These are phyloP conservation scores for Xylaria sp. DNA, from an alignment of 2,329 filamentous ascomycete species.

Conservation along the genomic window DNA sequence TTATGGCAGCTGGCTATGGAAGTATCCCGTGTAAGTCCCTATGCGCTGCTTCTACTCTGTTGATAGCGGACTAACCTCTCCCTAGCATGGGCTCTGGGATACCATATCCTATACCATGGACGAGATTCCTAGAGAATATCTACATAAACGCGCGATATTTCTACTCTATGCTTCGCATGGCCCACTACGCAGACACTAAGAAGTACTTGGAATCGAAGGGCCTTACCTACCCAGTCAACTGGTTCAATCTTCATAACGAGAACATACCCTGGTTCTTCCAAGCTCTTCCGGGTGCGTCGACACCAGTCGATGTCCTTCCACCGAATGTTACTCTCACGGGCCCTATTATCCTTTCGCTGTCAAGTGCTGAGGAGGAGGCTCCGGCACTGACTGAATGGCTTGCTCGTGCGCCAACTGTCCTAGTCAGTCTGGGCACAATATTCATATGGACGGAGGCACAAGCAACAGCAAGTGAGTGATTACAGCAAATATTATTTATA, in stretches of 20 bases:
- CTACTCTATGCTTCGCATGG: constrained; percentile 22
- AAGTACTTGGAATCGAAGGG: constrained; percentile 26
- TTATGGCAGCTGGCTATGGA: constrained; percentile 27
- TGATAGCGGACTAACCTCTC: not conserved
- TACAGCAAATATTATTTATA: too few relatives aligned
- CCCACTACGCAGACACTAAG: constrained; percentile 1
- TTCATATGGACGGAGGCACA: constrained; percentile 21
- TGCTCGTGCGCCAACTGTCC: constrained; percentile 25
- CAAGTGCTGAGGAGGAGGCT: constrained; percentile 19
- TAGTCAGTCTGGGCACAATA: constrained; percentile 28
- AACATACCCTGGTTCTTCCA: constrained; percentile 29
- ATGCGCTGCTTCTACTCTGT: not conserved
- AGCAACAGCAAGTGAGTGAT: constrained; percentile 10
- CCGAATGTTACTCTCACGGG: constrained; percentile 30
- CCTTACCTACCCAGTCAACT: constrained; percentile 16
- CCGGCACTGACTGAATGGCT: constrained; percentile 26
- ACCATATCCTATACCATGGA: constrained; percentile 31
- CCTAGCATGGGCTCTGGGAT: constrained; percentile 30
- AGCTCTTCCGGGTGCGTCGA: constrained; percentile 25
- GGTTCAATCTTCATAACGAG: constrained; percentile 11
- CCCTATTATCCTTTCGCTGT: constrained; percentile 26
- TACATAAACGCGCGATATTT: constrained; percentile 25
- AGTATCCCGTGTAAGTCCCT: constrained; percentile 30
- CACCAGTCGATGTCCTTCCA: constrained; percentile 26
- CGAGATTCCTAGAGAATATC: constrained; percentile 27